These are phyloP conservation scores for Tricholoma sp. DNA, from an alignment of 768 basidiomycete species.

Conservation along the genomic window DNA sequence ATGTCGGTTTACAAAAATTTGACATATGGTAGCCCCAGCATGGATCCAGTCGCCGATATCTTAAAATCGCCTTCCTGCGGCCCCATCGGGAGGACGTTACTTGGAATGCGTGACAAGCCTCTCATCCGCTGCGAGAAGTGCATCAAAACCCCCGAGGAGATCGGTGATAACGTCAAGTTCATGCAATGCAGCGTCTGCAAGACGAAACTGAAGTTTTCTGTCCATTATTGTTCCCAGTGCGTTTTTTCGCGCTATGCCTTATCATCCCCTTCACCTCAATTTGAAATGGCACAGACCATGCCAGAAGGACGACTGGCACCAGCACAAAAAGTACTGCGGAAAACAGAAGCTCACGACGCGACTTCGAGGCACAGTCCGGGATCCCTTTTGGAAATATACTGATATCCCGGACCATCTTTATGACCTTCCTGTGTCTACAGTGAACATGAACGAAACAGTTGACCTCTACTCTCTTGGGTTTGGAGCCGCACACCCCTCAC, in stretches of 20 bases:
- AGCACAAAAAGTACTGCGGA: not conserved
- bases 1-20: slow-evolving; percentile 4
- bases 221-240: slow-evolving; percentile 17
- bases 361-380: no score
- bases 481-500: no score
- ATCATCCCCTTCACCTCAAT: not conserved
- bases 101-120: slow-evolving; percentile 8
- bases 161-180: slow-evolving; percentile 11
- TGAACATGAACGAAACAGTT: no score
- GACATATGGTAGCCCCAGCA: not conserved
- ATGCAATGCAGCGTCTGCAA: slow-evolving; percentile 19
- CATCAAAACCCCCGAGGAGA: slow-evolving; percentile 13
- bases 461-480: no score
- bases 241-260: not conserved
- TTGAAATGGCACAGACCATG: slow-evolving; percentile 11
- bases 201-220: slow-evolving; percentile 10
- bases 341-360: not conserved
- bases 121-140: slow-evolving; percentile 16
- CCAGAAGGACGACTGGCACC: not conserved
- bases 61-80: not conserved
- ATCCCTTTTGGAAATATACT: no score
- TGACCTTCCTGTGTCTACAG: no score
- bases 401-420: no score
- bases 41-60: not conserved
- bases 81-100: not conserved